Evolutionary conservation across 441 rosid species (phyloP).

Genomic region (Theobroma grandiflorum): DNA sequence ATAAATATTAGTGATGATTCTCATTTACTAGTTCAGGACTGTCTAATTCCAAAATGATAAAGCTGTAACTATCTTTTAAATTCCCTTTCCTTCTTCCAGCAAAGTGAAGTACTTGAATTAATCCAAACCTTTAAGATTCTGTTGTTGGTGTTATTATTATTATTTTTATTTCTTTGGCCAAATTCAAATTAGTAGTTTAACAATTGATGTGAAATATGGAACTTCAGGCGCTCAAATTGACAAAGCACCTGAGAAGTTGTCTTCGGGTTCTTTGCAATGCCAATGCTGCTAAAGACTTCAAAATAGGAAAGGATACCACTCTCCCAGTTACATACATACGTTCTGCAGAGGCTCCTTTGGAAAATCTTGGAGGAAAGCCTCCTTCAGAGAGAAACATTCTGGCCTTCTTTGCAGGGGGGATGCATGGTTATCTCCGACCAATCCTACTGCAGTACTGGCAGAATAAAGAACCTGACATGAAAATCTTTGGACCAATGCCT

Average conservation of each 20-base stretch:
- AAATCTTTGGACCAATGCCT: constrained; percentile 79
- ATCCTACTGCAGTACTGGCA: constrained; percentile 71
- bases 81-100: neutral
- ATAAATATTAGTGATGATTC: neutral
- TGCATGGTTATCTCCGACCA: constrained; percentile 87
- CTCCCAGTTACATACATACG: constrained; percentile 82
- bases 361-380: constrained; percentile 72
- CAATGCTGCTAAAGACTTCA: constrained; percentile 74
- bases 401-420: constrained; percentile 92
- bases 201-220: constrained; percentile 32
- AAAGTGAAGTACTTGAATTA: neutral
- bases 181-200: neutral
- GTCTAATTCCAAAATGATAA: neutral
- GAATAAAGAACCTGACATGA: constrained; percentile 80
- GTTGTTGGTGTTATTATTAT: neutral
- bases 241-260: constrained; percentile 64
- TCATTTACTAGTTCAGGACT: neutral
- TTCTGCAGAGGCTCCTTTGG: constrained; percentile 59
- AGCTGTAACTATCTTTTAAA: neutral
- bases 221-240: constrained; percentile 69
- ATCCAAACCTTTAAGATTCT: neutral
- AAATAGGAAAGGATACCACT: constrained; percentile 74
- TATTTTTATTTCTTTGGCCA: neutral
- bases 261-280: constrained; percentile 83
- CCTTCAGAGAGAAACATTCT: constrained; percentile 66